These are phyloP conservation scores for Backusella westeae DNA, from an alignment of 192 early-diverging fungal species.

Conservation along the genomic window DNA sequence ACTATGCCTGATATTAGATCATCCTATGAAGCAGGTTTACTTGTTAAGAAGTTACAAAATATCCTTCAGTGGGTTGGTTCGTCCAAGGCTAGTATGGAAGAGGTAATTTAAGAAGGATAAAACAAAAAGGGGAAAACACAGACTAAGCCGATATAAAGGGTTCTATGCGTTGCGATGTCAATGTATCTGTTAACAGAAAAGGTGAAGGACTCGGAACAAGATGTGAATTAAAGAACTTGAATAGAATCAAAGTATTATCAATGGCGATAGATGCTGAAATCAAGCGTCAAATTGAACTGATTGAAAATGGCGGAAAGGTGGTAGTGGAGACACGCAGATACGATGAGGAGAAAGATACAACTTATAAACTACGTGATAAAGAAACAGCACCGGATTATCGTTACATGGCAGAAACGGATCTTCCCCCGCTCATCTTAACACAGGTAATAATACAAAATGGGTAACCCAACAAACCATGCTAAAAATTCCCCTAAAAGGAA, in stretches of 20 bases:
- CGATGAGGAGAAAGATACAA: constrained; percentile 59
- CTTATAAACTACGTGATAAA: constrained; percentile 73
- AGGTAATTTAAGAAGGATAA: constrained; percentile 44
- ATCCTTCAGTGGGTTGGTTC: constrained; percentile 69
- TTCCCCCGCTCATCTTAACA: constrained; percentile 53
- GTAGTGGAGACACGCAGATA: constrained; percentile 81
- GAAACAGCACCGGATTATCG: constrained; percentile 87
- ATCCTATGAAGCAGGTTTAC: constrained; percentile 66
- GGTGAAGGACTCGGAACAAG: constrained; percentile 57
- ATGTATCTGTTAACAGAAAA: constrained; percentile 76
- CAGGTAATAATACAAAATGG: constrained; percentile 15
- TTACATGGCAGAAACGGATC: constrained; percentile 85
- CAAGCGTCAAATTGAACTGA: constrained; percentile 61
- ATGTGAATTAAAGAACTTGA: constrained; percentile 82
- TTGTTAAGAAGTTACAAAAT: constrained; percentile 77
- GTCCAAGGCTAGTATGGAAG: constrained; percentile 82
- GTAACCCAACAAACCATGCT: not conserved
- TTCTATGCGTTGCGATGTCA: constrained; percentile 89
- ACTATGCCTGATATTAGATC: constrained; percentile 85
- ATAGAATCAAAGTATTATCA: constrained; percentile 66
- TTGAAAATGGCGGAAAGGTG: constrained; percentile 54
- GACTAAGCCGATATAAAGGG: constrained; percentile 38
- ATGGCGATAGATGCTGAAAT: constrained; percentile 84
- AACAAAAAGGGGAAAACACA: not conserved
- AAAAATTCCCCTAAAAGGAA: constrained; percentile 19